Evolutionary conservation across 2,329 filamentous ascomycete genomes (phyloP), one percentile per base, ranked within the genome.

Genomic region (Colletotrichum chrysophilum): DNA sequence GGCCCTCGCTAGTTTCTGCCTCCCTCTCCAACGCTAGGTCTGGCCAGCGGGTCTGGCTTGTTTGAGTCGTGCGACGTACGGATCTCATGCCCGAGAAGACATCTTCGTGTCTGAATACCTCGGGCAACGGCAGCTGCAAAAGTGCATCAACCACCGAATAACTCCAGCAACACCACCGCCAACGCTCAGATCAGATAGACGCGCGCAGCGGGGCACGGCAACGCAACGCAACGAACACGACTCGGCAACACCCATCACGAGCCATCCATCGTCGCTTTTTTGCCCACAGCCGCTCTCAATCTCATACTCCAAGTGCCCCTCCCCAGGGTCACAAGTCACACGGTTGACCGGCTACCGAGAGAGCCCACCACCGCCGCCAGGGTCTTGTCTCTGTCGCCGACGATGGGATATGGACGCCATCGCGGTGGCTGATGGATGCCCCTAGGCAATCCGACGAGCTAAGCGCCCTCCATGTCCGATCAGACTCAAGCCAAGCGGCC

Each of bases 401-500:
- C 14, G n/a, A 64, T 26, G 24, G 16, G 26, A 30, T 21, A 71
- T 64, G 68, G 60, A 55, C 69, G 43, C 34, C 43, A 60, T 75
- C 34, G 36, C 58, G 18, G 70, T 75, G 73, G 70, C 64, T 58
- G 64, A 43, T 34, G 56, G 43, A 24, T 58, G 43, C 38, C 70
- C 56, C 73, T 75, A 75, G 70, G 43, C 64, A 62, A 36, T 68
- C 62, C 64, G 70, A 64, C 34, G 24, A 68, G 34, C 70, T 56
- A 73, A 68, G 64, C 70, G 73, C 70, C 69, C 21, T 75, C 26
- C 68, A 66, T 58, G 38, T 66, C 67, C 70, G 73, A 75, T 72
- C 64, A 67, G 64, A 48, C 38, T 73, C 73, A 72, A 64, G 28
- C 21, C 43, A 68, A 61, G 43, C 34, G 55, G 43, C 16, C 28